Evolutionary conservation across 140 eudicot genomes (phyloP).

Genomic region (Cichorium intybus): DNA sequence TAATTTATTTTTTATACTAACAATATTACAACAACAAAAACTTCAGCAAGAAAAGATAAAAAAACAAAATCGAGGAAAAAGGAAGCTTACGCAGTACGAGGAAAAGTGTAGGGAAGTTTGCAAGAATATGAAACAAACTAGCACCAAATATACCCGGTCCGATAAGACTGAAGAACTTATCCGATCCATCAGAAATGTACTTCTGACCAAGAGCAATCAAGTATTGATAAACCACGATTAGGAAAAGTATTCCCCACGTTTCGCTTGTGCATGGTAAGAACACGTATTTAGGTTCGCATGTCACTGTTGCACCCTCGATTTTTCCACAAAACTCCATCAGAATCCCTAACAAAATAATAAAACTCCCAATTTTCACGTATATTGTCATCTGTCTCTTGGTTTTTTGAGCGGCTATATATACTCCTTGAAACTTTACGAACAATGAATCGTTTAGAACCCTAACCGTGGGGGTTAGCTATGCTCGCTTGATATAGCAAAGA

Average conservation of each 20-base stretch:
- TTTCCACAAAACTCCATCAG: conserved; percentile 10
- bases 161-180: conserved; percentile 40
- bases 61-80: not conserved
- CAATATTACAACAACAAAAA: not conserved
- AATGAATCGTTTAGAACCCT: too few species aligned
- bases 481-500: too few species aligned
- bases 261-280: conserved; percentile 65
- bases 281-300: conserved; percentile 55
- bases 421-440: too few species aligned
- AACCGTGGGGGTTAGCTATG: too few species aligned
- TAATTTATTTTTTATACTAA: too few species aligned
- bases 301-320: conserved; percentile 31
- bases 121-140: conserved; percentile 55
- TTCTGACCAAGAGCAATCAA: conserved; percentile 50
- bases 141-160: conserved; percentile 69
- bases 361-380: not conserved
- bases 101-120: conserved; percentile 46
- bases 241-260: conserved; percentile 47
- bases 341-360: conserved; percentile 14
- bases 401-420: not conserved
- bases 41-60: not conserved
- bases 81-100: conserved; percentile 45
- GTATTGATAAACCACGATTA: conserved; percentile 49
- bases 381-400: conserved; percentile 12
- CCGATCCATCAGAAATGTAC: conserved; percentile 52